These are phyloP conservation scores for Magnolia kwangsiensis DNA, from an alignment of 164 flowering plant species.

Conservation along the genomic window DNA sequence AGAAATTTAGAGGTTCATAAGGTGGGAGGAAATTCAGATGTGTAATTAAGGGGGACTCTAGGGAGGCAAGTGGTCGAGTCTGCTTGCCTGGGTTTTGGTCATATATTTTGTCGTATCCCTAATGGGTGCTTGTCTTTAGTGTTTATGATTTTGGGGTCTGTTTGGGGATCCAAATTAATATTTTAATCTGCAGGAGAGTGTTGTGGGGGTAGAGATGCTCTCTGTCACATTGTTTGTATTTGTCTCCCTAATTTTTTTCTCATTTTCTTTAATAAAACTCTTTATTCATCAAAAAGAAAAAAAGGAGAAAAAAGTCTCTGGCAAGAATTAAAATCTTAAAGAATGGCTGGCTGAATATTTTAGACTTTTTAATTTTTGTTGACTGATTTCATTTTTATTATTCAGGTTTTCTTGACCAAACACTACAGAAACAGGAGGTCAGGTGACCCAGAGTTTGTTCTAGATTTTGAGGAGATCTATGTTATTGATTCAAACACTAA, in stretches of 20 bases:
- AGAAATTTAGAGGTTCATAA: too few species aligned
- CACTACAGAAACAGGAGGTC: conserved; percentile 82
- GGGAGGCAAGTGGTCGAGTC: too few species aligned
- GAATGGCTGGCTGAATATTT: neutral
- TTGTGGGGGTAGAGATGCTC: neutral
- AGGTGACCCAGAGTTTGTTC: conserved; percentile 78
- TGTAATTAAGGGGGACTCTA: too few species aligned
- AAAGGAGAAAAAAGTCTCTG: neutral
- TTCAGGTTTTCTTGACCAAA: conserved; percentile 84
- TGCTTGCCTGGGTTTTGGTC: too few species aligned
- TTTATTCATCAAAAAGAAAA: too few species aligned
- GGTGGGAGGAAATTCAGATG: too few species aligned
- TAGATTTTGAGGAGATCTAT: conserved; percentile 95
- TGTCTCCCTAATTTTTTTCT: neutral
- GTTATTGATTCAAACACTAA: conserved; percentile 89
- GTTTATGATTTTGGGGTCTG: too few species aligned
- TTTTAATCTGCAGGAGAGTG: too few species aligned
- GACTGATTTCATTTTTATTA: conserved; percentile 1
- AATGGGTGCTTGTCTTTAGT: too few species aligned
- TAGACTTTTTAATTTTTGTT: neutral
- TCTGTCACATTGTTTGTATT: neutral
- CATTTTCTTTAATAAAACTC: neutral
- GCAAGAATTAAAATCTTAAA: neutral
- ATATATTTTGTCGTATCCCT: too few species aligned
- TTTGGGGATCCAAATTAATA: too few species aligned